Evolutionary conservation across 441 rosid genomes (phyloP).

Genomic region (Bocquillonia castaneifolia): DNA sequence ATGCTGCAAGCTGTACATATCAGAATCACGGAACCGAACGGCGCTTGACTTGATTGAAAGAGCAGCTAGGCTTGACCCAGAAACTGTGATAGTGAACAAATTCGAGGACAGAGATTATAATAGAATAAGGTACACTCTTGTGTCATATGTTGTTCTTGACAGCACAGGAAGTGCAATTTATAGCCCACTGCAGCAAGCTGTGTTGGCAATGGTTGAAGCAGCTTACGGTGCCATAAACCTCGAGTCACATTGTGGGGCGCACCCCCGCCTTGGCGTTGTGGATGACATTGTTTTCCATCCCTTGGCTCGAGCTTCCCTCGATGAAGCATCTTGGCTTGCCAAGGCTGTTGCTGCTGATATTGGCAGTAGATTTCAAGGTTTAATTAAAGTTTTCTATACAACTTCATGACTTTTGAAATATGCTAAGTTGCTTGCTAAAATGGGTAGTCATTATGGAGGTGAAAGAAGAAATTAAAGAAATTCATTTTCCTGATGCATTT

Average conservation of each 20-base stretch:
- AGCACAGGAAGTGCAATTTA: slow-evolving; percentile 39
- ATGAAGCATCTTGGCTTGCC: slow-evolving; percentile 63
- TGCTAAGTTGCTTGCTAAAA: too few species aligned
- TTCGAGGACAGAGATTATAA: slow-evolving; percentile 54
- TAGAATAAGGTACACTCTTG: slow-evolving; percentile 47
- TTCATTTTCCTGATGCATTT: neutral
- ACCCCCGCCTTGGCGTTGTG: slow-evolving; percentile 61
- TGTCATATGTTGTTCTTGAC: slow-evolving; percentile 47
- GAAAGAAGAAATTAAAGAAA: neutral
- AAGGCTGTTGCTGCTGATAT: slow-evolving; percentile 51
- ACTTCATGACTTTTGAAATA: too few species aligned
- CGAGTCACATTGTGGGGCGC: slow-evolving; percentile 46
- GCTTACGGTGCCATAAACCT: slow-evolving; percentile 47
- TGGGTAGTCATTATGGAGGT: neutral
- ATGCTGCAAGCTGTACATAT: slow-evolving; percentile 58
- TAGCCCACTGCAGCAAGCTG: slow-evolving; percentile 52
- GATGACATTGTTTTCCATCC: slow-evolving; percentile 61
- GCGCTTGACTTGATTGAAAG: slow-evolving; percentile 46
- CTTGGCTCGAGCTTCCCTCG: slow-evolving; percentile 43
- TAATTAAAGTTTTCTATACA: too few species aligned
- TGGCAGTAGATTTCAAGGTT: slow-evolving; percentile 50
- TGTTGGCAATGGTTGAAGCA: slow-evolving; percentile 50
- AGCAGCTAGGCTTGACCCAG: slow-evolving; percentile 38
- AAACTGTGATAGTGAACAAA: slow-evolving; percentile 42
- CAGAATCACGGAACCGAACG: slow-evolving; percentile 44